Conservation (phyloP, 2,329 filamentous ascomycete species). For the Aureobasidium sp. region DNA sequence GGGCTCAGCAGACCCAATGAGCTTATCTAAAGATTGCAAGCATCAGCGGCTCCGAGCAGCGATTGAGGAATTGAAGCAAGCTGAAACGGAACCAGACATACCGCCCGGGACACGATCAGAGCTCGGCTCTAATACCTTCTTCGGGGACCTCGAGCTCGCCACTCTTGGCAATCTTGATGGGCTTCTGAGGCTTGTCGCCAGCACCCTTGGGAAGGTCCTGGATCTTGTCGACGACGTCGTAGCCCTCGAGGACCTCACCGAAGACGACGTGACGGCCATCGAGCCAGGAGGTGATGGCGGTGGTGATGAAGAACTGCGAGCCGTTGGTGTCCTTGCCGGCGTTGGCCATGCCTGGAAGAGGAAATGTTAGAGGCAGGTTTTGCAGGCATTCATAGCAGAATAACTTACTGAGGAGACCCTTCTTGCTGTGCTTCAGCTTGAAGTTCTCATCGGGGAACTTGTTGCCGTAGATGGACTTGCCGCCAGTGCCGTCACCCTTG, state of each 20-base stretch:
- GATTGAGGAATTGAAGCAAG: constrained; percentile 18
- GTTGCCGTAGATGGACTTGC: constrained; percentile 80
- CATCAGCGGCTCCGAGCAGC: constrained; percentile 11
- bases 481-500: constrained; percentile 70
- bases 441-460: constrained; percentile 90
- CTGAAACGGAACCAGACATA: constrained; percentile 19
- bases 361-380: background rate
- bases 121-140: constrained; percentile 91
- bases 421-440: constrained; percentile 86
- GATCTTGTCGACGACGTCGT: constrained; percentile 71
- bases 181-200: constrained; percentile 60
- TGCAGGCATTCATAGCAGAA: background rate
- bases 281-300: constrained; percentile 71
- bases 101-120: constrained; percentile 47
- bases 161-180: constrained; percentile 72
- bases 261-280: constrained; percentile 82
- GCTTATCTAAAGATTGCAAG: constrained; percentile 3
- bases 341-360: constrained; percentile 48
- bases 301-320: constrained; percentile 88
- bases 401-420: constrained; percentile 59
- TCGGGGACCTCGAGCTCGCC: constrained; percentile 73
- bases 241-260: constrained; percentile 80
- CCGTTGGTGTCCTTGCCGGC: constrained; percentile 67
- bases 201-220: constrained; percentile 59
- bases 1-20: constrained; percentile 7